Conservation (phyloP, 2,329 filamentous ascomycete genomes). For the Talaromyces sp. region DNA sequence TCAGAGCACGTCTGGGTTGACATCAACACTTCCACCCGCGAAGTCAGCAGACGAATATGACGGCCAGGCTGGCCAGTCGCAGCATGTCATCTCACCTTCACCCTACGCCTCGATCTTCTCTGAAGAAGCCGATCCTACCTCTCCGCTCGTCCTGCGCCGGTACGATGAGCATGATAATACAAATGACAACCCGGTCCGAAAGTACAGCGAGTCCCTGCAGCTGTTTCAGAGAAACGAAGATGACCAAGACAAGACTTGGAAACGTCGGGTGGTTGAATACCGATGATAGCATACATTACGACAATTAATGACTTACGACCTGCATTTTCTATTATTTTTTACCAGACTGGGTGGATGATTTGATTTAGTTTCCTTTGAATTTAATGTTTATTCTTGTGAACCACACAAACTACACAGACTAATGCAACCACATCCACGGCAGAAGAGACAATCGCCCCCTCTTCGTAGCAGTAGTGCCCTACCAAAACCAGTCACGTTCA, state of each 20-base stretch:
- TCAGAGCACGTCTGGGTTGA: neutral
- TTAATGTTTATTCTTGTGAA: neutral
- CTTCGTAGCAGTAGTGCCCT: no score
- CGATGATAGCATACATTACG: conserved; percentile 7
- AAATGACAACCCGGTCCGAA: conserved; percentile 16
- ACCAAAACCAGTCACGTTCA: neutral
- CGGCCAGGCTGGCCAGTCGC: neutral
- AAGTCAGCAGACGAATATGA: neutral
- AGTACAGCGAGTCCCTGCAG: conserved; percentile 26
- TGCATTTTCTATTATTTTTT: neutral
- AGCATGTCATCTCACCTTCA: neutral
- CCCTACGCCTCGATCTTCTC: conserved; percentile 8
- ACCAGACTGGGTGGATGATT: neutral
- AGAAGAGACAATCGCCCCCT: neutral
- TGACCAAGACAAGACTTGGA: conserved; percentile 25
- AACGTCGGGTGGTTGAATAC: conserved; percentile 31
- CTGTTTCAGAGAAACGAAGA: conserved; percentile 23
- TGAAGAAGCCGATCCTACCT: conserved; percentile 2
- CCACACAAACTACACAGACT: neutral
- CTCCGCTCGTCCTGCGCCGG: conserved; percentile 3
- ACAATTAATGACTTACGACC: neutral
- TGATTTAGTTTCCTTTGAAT: neutral
- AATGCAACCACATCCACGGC: neutral
- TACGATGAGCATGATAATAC: conserved; percentile 1
- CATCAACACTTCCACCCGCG: neutral